phyloP scores from a whole-genome alignment of 306 rosid species.

The Argentina anserina region DNA sequence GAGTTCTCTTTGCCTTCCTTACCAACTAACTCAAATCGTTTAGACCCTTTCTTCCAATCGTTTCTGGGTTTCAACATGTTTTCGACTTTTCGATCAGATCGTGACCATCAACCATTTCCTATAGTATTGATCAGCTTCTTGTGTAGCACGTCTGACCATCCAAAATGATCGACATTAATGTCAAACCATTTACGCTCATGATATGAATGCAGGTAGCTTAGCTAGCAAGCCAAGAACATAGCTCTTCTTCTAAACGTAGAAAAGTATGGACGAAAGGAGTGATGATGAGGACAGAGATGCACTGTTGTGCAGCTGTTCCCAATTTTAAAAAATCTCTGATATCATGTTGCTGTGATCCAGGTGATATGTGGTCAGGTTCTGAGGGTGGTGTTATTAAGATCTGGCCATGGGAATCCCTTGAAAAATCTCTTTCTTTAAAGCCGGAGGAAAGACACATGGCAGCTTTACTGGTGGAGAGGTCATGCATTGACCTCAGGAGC shows the following conservation, averaged over 20 bases:
- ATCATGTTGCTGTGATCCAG: constrained; percentile 35
- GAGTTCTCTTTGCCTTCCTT: not conserved
- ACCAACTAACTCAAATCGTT: not conserved
- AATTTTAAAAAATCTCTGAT: not conserved
- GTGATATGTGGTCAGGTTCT: constrained; percentile 94
- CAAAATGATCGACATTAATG: not conserved
- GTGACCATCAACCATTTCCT: not conserved
- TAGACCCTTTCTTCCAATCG: constrained; percentile 7
- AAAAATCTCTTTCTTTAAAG: constrained; percentile 82
- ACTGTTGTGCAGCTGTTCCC: not conserved
- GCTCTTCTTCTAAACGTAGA: not conserved
- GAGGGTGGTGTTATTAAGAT: constrained; percentile 85
- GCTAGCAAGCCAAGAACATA: not conserved
- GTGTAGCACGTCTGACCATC: not conserved
- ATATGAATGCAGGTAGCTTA: not conserved
- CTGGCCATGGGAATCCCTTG: constrained; percentile 97
- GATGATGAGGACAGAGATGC: constrained; percentile 74
- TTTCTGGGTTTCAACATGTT: constrained; percentile 6
- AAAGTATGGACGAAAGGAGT: constrained; percentile 50
- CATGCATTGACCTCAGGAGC: constrained; percentile 66
- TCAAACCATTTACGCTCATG: not conserved
- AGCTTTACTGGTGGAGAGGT: constrained; percentile 92
- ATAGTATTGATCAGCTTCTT: not conserved
- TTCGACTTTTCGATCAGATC: not conserved
- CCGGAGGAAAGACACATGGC: constrained; percentile 96